Conservation (phyloP, 306 rosid genomes). For the Vigna unguiculata region DNA sequence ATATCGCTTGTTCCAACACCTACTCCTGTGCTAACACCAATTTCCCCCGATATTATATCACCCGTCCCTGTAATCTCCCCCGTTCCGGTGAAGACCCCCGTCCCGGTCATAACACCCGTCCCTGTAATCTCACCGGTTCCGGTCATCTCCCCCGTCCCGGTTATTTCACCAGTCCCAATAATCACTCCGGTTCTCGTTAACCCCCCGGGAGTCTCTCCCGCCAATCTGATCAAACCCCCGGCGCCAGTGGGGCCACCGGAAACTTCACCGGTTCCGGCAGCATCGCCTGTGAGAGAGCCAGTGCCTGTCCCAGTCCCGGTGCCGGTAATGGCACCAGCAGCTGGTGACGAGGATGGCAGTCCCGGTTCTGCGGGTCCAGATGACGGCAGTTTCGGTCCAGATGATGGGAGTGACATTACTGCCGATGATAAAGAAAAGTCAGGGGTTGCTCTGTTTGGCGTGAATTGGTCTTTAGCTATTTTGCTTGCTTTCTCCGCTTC, state of each 20-base stretch:
- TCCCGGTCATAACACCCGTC: background rate
- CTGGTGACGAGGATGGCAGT: background rate
- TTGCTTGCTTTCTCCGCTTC: conserved; percentile 9
- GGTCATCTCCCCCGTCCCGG: background rate
- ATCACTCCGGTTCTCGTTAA: background rate
- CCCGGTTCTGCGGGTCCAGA: background rate
- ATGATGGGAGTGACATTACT: too few relatives aligned
- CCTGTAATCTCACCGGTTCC: background rate
- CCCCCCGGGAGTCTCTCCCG: background rate
- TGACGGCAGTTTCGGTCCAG: background rate
- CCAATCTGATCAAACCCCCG: background rate
- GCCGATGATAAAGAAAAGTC: background rate
- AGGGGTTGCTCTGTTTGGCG: conserved; percentile 4
- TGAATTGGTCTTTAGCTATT: conserved; percentile 8
- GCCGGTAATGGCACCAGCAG: background rate
- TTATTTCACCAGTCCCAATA: too few relatives aligned
- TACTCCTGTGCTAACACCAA: background rate
- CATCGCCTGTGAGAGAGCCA: too few relatives aligned
- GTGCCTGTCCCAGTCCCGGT: background rate
- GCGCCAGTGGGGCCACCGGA: background rate
- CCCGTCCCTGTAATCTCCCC: background rate
- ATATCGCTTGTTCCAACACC: background rate
- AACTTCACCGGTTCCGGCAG: background rate
- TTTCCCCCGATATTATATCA: background rate
- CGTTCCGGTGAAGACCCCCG: background rate